Percentiles rank a stretch among this genome's conserved stretches.
phyloP scores from a whole-genome alignment of 306 rosid genomes.

The Lupinus albus region DNA sequence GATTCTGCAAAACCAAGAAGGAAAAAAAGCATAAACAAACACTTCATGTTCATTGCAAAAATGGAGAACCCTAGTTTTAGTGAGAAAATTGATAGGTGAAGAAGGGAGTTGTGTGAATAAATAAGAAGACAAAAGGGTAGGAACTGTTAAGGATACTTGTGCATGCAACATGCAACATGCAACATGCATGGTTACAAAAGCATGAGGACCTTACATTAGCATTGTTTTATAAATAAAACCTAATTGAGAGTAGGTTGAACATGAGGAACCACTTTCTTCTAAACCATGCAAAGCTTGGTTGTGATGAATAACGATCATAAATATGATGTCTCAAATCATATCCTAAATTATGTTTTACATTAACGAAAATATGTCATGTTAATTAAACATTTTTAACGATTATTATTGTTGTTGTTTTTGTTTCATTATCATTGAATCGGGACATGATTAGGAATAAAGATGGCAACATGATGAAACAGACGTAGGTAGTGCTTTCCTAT shows the following conservation, averaged over 20 bases:
- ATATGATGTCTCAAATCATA: too few species aligned
- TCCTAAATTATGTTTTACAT: too few species aligned
- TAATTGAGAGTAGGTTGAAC: slow-evolving; percentile 47
- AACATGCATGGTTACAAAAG: slow-evolving; percentile 33
- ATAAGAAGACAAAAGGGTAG: slow-evolving; percentile 34
- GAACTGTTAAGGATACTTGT: slow-evolving; percentile 10
- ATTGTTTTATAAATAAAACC: slow-evolving; percentile 1
- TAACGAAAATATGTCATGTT: too few species aligned
- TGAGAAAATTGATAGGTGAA: slow-evolving; percentile 6
- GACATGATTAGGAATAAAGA: too few species aligned
- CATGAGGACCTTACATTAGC: slow-evolving; percentile 37
- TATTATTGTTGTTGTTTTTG: too few species aligned
- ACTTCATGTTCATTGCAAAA: slow-evolving; percentile 35
- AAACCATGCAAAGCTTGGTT: slow-evolving; percentile 33
- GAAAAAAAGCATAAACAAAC: slow-evolving; percentile 34
- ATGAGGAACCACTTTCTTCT: slow-evolving; percentile 40
- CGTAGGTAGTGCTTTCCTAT: too few species aligned
- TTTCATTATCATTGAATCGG: too few species aligned
- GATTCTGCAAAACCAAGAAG: slow-evolving; percentile 42
- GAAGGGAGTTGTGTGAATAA: slow-evolving; percentile 33
- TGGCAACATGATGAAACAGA: too few species aligned
- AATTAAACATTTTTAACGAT: too few species aligned
- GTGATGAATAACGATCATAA: too few species aligned
- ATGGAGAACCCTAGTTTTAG: not conserved
- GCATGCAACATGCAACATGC: slow-evolving; percentile 6